Conservation (phyloP, 106 monocot species). For the Acorus gramineus region DNA sequence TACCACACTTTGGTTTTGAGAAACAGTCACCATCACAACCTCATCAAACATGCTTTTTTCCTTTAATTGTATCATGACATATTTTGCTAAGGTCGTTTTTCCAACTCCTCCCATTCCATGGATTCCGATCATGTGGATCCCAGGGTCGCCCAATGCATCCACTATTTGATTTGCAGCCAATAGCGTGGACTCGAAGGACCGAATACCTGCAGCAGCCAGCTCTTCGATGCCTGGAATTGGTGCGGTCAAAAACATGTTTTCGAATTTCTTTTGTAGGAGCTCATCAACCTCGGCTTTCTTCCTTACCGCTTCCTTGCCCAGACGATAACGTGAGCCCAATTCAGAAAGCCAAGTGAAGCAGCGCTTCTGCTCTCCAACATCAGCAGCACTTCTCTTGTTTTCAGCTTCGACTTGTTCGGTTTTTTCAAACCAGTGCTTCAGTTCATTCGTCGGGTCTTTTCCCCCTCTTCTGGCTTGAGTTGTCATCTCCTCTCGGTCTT, state of each 20-base stretch:
- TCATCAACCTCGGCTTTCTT: neutral
- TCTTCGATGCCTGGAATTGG: constrained; percentile 1
- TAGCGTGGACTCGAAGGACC: constrained; percentile 10
- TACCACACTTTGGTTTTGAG: constrained; percentile 14
- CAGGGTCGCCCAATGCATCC: constrained; percentile 9
- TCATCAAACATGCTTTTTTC: constrained; percentile 14
- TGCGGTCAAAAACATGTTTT: neutral
- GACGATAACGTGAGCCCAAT: neutral
- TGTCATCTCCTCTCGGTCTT: no score
- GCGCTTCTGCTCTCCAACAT: constrained; percentile 4
- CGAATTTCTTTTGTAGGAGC: constrained; percentile 3
- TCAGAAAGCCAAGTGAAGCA: constrained; percentile 1
- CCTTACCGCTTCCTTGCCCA: constrained; percentile 15
- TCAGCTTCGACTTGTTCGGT: no score
- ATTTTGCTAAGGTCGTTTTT: constrained; percentile 17
- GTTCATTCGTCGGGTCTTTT: no score
- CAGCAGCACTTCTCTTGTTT: neutral
- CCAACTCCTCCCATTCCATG: constrained; percentile 22
- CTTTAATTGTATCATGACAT: constrained; percentile 8
- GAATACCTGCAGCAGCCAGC: constrained; percentile 15
- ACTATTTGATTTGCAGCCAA: constrained; percentile 10
- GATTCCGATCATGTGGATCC: constrained; percentile 16
- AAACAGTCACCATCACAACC: constrained; percentile 16
- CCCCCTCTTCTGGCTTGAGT: no score
- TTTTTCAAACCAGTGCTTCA: no score